Conservation (phyloP, 2,329 filamentous ascomycete genomes). For the Beauveria sp. region DNA sequence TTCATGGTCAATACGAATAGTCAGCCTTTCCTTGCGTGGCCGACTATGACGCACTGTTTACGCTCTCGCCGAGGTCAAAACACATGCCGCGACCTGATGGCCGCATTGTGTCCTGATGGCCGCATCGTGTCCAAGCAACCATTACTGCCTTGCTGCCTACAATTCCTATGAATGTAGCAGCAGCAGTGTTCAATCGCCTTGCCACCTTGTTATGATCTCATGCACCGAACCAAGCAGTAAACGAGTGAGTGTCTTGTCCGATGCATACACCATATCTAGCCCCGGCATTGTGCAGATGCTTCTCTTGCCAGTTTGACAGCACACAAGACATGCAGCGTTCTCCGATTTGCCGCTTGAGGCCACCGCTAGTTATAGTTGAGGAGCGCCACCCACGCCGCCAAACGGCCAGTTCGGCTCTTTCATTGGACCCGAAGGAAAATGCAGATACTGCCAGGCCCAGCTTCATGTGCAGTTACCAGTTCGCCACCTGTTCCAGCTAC, state of each 20-base stretch:
- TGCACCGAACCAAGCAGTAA: not conserved
- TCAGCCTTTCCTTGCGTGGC: not conserved
- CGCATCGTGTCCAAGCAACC: not conserved
- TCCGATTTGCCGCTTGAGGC: not conserved
- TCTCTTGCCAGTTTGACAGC: not conserved
- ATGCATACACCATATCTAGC: not conserved
- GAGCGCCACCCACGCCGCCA: not conserved
- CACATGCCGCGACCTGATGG: too few relatives aligned
- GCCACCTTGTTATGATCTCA: not conserved
- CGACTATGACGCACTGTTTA: not conserved
- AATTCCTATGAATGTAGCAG: not conserved
- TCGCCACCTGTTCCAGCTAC: not conserved
- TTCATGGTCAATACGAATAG: not conserved
- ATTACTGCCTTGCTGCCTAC: not conserved
- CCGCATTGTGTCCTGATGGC: not conserved
- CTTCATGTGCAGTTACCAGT: not conserved
- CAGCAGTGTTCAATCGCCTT: not conserved
- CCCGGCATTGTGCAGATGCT: not conserved
- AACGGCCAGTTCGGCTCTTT: not conserved
- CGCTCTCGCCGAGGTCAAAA: not conserved
- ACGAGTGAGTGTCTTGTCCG: not conserved
- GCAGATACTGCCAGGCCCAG: not conserved
- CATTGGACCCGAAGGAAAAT: not conserved
- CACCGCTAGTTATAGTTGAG: not conserved
- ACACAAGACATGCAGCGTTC: slow-evolving; percentile 9